Percentiles rank a stretch among this genome's conserved stretches.
These are phyloP conservation scores for Pseudonitzschia pungens DNA, from an alignment of 108 stramenopile species.

Conservation along the genomic window DNA sequence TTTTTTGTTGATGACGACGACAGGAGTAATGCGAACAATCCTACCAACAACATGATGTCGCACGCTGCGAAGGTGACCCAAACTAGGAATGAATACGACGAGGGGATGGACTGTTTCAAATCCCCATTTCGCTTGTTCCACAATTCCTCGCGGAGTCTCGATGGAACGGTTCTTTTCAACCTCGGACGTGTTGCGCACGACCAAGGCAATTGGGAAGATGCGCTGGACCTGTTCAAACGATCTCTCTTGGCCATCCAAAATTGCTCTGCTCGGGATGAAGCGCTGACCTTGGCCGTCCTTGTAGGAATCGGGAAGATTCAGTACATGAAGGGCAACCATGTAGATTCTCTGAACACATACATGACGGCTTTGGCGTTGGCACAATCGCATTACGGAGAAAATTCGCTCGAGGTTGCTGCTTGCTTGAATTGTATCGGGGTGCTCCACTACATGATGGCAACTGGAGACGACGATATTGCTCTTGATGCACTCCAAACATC, in stretches of 20 bases:
- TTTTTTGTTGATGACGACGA: not conserved
- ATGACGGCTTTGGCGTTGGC: slow-evolving; percentile 31
- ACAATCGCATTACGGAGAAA: slow-evolving; percentile 24
- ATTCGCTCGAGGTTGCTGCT: slow-evolving; percentile 44
- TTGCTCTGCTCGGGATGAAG: slow-evolving; percentile 12
- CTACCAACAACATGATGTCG: not conserved
- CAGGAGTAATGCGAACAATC: not conserved
- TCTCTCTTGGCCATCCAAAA: slow-evolving; percentile 19
- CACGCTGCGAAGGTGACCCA: too few species aligned
- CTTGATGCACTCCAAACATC: slow-evolving; percentile 28
- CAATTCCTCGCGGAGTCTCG: slow-evolving; percentile 20
- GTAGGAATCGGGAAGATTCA: slow-evolving; percentile 38
- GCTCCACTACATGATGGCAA: slow-evolving; percentile 39
- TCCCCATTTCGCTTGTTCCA: slow-evolving; percentile 27
- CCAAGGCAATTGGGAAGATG: slow-evolving; percentile 32
- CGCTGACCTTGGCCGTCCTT: slow-evolving; percentile 31
- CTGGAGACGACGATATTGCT: slow-evolving; percentile 29
- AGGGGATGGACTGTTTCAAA: slow-evolving; percentile 54
- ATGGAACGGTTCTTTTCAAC: slow-evolving; percentile 52
- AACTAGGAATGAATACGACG: slow-evolving; percentile 48
- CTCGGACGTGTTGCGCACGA: slow-evolving; percentile 39
- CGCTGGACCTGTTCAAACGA: slow-evolving; percentile 31
- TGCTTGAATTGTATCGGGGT: slow-evolving; percentile 60
- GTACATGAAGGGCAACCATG: slow-evolving; percentile 31
- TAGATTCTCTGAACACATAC: slow-evolving; percentile 36